These are phyloP conservation scores for Backusella tarrabulga DNA, from an alignment of 192 early-diverging fungal species.

Conservation along the genomic window DNA sequence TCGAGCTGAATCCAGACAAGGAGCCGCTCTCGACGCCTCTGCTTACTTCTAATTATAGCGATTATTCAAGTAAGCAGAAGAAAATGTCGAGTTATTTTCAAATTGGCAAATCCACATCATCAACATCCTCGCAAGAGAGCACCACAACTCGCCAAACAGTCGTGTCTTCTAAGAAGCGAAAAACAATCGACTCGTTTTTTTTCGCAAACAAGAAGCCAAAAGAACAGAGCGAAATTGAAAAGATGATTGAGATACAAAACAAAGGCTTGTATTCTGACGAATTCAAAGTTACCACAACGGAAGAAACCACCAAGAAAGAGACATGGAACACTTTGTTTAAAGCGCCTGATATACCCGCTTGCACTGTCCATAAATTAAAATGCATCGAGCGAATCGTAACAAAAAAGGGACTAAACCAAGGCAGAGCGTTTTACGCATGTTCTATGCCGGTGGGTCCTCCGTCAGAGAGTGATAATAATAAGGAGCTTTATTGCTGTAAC, in stretches of 20 bases:
- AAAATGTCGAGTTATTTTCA: neutral
- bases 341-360: neutral
- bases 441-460: neutral
- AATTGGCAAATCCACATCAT: neutral
- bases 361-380: neutral
- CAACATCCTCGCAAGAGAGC: neutral
- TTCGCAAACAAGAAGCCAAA: neutral
- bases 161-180: neutral
- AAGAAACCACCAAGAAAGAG: neutral
- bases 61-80: neutral
- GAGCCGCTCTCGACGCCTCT: neutral
- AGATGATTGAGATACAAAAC: neutral
- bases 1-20: neutral
- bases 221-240: neutral
- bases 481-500: neutral
- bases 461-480: neutral
- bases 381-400: neutral
- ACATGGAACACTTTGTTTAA: neutral
- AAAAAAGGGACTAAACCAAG: neutral
- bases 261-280: neutral
- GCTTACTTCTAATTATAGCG: neutral
- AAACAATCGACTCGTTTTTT: neutral
- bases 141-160: neutral
- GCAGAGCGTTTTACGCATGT: neutral
- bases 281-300: neutral